phyloP scores from a whole-genome alignment of 1,284 basidiomycete genomes.

The Grifola frondosa region DNA sequence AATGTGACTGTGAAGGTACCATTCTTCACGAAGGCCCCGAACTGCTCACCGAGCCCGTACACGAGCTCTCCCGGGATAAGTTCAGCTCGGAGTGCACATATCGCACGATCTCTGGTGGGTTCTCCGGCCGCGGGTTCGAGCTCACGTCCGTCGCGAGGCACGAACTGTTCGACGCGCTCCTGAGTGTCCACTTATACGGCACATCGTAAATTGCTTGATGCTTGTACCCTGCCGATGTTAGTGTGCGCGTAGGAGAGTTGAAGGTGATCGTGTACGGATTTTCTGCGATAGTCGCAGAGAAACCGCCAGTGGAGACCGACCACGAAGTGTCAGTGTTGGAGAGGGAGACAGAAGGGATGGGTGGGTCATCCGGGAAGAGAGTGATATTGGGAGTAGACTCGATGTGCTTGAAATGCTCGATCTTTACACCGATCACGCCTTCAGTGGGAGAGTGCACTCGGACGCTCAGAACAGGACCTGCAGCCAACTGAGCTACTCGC shows the following conservation, averaged over 20 bases:
- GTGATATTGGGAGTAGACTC: conserved; percentile 51
- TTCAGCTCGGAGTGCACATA: conserved; percentile 71
- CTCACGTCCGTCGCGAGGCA: conserved; percentile 56
- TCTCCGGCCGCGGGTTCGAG: conserved; percentile 54
- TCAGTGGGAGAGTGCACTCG: conserved; percentile 64
- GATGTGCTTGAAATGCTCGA: conserved; percentile 57
- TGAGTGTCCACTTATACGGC: conserved; percentile 60
- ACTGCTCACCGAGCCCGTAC: conserved; percentile 74
- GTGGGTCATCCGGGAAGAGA: conserved; percentile 61
- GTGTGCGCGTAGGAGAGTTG: conserved; percentile 46
- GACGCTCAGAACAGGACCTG: conserved; percentile 59
- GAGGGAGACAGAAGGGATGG: conserved; percentile 44
- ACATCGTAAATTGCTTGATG: conserved; percentile 67
- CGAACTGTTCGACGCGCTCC: conserved; percentile 58
- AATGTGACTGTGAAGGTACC: conserved; percentile 38
- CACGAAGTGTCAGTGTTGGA: conserved; percentile 37
- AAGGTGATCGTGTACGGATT: conserved; percentile 65
- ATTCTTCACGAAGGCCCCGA: conserved; percentile 75
- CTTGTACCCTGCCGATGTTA: conserved; percentile 58
- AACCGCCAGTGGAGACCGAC: conserved; percentile 42
- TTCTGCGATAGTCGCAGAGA: conserved; percentile 53
- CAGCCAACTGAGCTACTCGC: conserved; percentile 25
- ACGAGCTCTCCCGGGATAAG: conserved; percentile 69
- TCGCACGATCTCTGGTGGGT: conserved; percentile 46
- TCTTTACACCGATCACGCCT: conserved; percentile 63